phyloP scores from a whole-genome alignment of 768 basidiomycete genomes.

The Kwoniella newhampshirensis region DNA sequence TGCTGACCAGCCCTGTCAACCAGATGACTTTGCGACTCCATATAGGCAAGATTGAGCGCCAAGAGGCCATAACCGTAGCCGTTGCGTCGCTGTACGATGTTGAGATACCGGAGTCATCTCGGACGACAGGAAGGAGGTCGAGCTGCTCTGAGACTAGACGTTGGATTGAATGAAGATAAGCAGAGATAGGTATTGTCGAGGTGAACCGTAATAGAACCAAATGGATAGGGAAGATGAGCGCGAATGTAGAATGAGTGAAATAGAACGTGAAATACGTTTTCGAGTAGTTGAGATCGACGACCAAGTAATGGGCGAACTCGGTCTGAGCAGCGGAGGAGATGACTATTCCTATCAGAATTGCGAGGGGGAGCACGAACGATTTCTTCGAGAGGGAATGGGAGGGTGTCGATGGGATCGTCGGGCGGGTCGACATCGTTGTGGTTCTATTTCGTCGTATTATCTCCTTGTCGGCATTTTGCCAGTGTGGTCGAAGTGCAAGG shows the following conservation, averaged over 20 bases:
- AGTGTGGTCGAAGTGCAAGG: no score
- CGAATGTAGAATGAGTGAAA: constrained; percentile 77
- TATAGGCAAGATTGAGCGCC: constrained; percentile 17
- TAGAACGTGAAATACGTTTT: constrained; percentile 71
- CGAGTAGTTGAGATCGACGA: constrained; percentile 70
- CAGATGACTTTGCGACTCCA: constrained; percentile 29
- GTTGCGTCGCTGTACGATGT: neutral
- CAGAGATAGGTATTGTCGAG: constrained; percentile 52
- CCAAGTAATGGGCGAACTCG: constrained; percentile 62
- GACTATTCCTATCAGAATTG: constrained; percentile 44
- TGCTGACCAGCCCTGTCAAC: constrained; percentile 44
- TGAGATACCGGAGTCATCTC: constrained; percentile 3
- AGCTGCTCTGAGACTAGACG: constrained; percentile 57
- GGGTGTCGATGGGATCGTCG: neutral
- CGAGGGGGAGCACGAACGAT: constrained; percentile 33
- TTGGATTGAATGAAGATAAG: constrained; percentile 61
- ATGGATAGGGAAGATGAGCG: constrained; percentile 78
- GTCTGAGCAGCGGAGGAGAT: constrained; percentile 47
- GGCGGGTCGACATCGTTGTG: no score
- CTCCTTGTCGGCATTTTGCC: no score
- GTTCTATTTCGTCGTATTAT: no score
- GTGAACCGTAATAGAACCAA: constrained; percentile 62
- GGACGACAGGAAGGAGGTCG: no score
- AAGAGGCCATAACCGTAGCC: constrained; percentile 6
- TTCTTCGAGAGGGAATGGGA: constrained; percentile 3